Evolutionary conservation across 2,329 filamentous ascomycete genomes (phyloP), one percentile per base, ranked within the genome.

Genomic region (Chalaropsis ovoidea): DNA sequence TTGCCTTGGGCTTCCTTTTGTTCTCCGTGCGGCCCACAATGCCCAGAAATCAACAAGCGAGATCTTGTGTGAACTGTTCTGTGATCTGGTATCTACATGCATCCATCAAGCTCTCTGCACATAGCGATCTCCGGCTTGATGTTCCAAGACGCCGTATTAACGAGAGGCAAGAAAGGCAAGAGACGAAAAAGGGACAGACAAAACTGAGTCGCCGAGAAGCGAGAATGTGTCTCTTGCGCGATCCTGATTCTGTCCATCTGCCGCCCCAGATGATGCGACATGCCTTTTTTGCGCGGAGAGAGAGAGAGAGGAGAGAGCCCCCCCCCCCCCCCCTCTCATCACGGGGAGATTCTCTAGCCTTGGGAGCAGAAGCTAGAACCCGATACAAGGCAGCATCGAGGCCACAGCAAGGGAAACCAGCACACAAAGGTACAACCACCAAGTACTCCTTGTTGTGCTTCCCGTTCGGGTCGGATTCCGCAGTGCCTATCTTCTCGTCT

Each of bases 151-250:
- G 15, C 15, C 17, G 2, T 4, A n/a, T 31, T 54, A 4, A 31
- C 49, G 49, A 19, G 45, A 49, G 22, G 10, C 8, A 49, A 24
- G 19, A 24, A 49, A 49, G 24, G 19, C n/a, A 49, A 49, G 19
- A 11, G n/a, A 49, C n/a, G 47, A 13, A 49, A 49, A 49, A 24
- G 47, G 35, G 11, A 56, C 27, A 8, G 52, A 35, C 52, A 35
- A 27, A 56, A 56, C 22, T 56, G 22, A 35, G 52, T 56, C 52
- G 52, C 52, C 52, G 52, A 56, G 52, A 56, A 56, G 52, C 52
- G 52, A 56, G 52, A 56, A 56, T 56, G 52, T 56, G 52, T 56
- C 52, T 56, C 52, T 56, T 31, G 24, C 52, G 15, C 24, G 52
- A 56, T 56, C 52, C 52, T 56, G 24, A 24, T 10, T 56, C 35